Evolutionary conservation across 306 rosid species (phyloP).

Genomic region (Cicer yamashitae): DNA sequence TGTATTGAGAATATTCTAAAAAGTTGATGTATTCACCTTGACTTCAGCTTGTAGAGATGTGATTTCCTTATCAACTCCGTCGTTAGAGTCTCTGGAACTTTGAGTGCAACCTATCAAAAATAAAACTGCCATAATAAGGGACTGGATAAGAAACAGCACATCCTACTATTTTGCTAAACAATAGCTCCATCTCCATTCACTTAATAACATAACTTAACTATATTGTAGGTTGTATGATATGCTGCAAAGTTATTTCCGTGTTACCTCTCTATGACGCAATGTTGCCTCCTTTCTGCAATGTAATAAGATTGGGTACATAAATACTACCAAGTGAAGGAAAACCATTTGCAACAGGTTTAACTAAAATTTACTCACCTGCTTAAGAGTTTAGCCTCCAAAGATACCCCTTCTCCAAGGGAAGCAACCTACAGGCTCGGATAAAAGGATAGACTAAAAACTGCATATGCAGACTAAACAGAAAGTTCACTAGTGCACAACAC

Average conservation of each 20-base stretch:
- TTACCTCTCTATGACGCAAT: slow-evolving; percentile 91
- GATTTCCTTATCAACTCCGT: slow-evolving; percentile 67
- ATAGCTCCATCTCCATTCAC: slow-evolving; percentile 36
- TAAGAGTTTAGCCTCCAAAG: slow-evolving; percentile 97
- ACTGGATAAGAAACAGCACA: slow-evolving; percentile 40
- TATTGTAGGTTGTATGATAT: slow-evolving; percentile 31
- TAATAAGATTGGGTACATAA: slow-evolving; percentile 33
- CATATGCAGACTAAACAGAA: slow-evolving; percentile 27
- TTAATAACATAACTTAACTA: slow-evolving; percentile 28
- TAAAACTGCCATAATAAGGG: slow-evolving; percentile 36
- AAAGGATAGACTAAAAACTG: slow-evolving; percentile 38
- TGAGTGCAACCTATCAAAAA: slow-evolving; percentile 76
- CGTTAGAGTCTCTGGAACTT: slow-evolving; percentile 75
- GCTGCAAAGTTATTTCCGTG: slow-evolving; percentile 40
- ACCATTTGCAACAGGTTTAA: slow-evolving; percentile 40
- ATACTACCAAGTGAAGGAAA: slow-evolving; percentile 38
- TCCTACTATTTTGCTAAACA: slow-evolving; percentile 31
- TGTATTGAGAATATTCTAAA: slow-evolving; percentile 19
- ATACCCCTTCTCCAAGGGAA: slow-evolving; percentile 90
- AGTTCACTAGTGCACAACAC: slow-evolving; percentile 13
- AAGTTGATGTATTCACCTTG: slow-evolving; percentile 51
- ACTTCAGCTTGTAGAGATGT: slow-evolving; percentile 67
- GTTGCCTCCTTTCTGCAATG: slow-evolving; percentile 91
- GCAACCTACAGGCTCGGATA: slow-evolving; percentile 72
- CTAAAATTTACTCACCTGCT: slow-evolving; percentile 79